phyloP scores from a whole-genome alignment of 1,284 basidiomycete genomes.

The Mycocalia duriaeana region DNA sequence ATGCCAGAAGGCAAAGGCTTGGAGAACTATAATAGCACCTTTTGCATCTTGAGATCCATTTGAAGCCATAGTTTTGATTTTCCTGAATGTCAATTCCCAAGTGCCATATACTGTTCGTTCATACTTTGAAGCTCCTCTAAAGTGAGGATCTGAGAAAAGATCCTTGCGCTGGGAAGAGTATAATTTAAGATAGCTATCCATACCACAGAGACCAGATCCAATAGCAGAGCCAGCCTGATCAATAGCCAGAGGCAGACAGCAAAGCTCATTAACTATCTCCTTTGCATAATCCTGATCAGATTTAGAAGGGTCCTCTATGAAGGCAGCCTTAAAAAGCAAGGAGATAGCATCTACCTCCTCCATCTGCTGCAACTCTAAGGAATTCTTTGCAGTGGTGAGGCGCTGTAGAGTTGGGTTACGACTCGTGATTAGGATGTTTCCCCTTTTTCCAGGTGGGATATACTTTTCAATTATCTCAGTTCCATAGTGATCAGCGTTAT shows the following conservation, averaged over 20 bases:
- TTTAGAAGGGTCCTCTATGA: background rate
- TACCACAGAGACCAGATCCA: slow-evolving; percentile 4
- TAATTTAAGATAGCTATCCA: slow-evolving; percentile 9
- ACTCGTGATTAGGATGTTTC: background rate
- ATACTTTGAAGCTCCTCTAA: no score
- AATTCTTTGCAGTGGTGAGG: slow-evolving; percentile 1
- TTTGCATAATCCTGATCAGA: background rate
- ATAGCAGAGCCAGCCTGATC: slow-evolving; percentile 14
- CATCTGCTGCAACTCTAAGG: slow-evolving; percentile 9
- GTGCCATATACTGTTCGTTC: slow-evolving; percentile 11
- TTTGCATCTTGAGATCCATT: slow-evolving; percentile 4
- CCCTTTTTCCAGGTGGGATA: background rate
- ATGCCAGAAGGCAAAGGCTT: slow-evolving; percentile 11
- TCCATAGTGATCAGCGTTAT: slow-evolving; percentile 4
- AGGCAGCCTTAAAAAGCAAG: slow-evolving; percentile 10
- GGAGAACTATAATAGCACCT: slow-evolving; percentile 9
- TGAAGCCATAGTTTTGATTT: slow-evolving; percentile 6
- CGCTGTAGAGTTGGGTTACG: slow-evolving; percentile 6
- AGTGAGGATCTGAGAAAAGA: no score
- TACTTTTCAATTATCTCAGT: background rate
- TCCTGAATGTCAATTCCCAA: slow-evolving; percentile 13
- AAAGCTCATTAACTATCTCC: slow-evolving; percentile 8
- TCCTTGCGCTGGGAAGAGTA: slow-evolving; percentile 5
- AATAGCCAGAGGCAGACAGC: slow-evolving; percentile 12
- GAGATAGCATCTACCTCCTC: slow-evolving; percentile 8